A percentile compares a stretch with the other conserved stretches of the same genome.
These are phyloP conservation scores for Jamesozyma rosinii DNA, from an alignment of 805 yeast genomes.

Conservation along the genomic window DNA sequence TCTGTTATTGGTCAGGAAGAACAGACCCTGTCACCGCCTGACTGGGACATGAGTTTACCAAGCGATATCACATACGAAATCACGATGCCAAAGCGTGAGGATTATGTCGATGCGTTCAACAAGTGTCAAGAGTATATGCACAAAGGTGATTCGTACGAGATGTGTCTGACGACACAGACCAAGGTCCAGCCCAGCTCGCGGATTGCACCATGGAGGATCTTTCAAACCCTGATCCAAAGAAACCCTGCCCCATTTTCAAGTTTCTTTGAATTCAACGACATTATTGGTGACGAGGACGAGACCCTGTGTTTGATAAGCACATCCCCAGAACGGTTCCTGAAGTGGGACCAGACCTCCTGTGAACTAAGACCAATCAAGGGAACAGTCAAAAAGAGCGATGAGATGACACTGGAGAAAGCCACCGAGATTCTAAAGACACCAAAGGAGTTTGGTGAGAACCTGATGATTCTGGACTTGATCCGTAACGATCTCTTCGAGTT, in stretches of 20 bases:
- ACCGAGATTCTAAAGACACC: slow-evolving; percentile 61
- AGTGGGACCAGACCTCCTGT: slow-evolving; percentile 58
- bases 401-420: slow-evolving; percentile 50
- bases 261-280: slow-evolving; percentile 49
- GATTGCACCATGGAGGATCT: slow-evolving; percentile 66
- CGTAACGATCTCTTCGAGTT: slow-evolving; percentile 79
- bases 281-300: slow-evolving; percentile 41
- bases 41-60: slow-evolving; percentile 15
- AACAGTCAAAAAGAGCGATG: slow-evolving; percentile 63
- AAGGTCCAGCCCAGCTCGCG: slow-evolving; percentile 42
- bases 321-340: slow-evolving; percentile 87
- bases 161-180: slow-evolving; percentile 79
- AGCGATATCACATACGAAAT: slow-evolving; percentile 24
- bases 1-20: slow-evolving; percentile 4
- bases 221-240: slow-evolving; percentile 54
- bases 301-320: slow-evolving; percentile 56
- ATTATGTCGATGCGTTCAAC: slow-evolving; percentile 48
- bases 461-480: slow-evolving; percentile 93
- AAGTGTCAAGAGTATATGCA: slow-evolving; percentile 58
- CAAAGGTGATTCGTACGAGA: slow-evolving; percentile 86
- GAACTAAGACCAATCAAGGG: slow-evolving; percentile 95
- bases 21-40: not conserved
- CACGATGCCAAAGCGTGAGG: slow-evolving; percentile 41
- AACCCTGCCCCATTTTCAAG: slow-evolving; percentile 94
- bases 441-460: slow-evolving; percentile 89